Base-by-base conservation (phyloP, 208 protist species). In the Trypanosoma rangeli region DNA sequence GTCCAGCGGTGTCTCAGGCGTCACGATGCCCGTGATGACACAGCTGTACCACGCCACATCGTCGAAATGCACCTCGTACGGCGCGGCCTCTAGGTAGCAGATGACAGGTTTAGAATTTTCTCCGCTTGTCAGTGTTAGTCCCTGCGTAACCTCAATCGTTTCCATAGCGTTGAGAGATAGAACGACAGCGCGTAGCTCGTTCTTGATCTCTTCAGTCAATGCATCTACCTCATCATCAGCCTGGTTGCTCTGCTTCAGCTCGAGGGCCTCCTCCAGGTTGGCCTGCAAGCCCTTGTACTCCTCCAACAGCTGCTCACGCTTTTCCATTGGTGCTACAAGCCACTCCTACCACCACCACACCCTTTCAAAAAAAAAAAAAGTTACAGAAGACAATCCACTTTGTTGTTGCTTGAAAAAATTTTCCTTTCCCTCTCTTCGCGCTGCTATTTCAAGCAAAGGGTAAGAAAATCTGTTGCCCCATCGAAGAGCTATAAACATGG, bases 21-120 rank as follows among this genome's bases (percentile, higher is more conserved):
- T 12, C 26, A 90, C 64, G 29, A 87, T 50, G 13, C 56, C 84
- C n/a, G 72, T 79, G 44, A 94, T 82, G 33, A 92, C 80, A 56
- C 89, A 94, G 24, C 82, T 73, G 70, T 90, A 90, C 86, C 89
- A 94, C 5, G 73, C 62, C 7, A 73, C 53, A 50, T 84, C 66
- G 52, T 94, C 89, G 50, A 79, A 94, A 53, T 83, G 66, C 9
- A 94, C 78, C 49, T 94, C 86, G 60, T 89, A 94, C 13, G 84
- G 84, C 8, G 84, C 85, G 22, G 63, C 49, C 22, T 63, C 64
- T 35, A 20, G n/a, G 55, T 61, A 74, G 20, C 22, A 48, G 31
- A 72, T 65, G 50, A 61, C 39, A 18, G 33, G 5, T 16, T 52
- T 65, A 12, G 1, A 50, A 64, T 82, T 58, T 15, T 16, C 5